These are phyloP conservation scores for Colletotrichum orchidophilum DNA, from an alignment of 2,329 filamentous ascomycete species.

Conservation along the genomic window DNA sequence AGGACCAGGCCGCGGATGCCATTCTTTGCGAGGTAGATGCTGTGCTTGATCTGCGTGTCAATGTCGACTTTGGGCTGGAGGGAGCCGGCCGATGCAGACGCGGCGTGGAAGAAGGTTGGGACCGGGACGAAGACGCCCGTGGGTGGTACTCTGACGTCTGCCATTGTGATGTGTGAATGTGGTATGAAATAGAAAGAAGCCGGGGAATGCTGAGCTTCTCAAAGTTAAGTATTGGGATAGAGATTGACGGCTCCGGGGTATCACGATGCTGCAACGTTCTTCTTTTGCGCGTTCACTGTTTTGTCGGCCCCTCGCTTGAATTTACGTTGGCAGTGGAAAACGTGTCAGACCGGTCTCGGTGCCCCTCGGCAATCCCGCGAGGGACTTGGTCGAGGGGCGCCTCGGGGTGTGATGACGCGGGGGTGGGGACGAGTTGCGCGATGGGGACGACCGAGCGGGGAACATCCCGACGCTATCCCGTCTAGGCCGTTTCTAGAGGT, in stretches of 20 bases:
- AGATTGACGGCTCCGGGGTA: slow-evolving; percentile 10
- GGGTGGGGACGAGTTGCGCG: slow-evolving; percentile 8
- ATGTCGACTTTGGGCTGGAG: slow-evolving; percentile 64
- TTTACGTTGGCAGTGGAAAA: slow-evolving; percentile 6
- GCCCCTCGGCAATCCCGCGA: slow-evolving; percentile 23
- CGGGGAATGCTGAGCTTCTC: neutral
- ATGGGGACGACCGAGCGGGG: slow-evolving; percentile 9
- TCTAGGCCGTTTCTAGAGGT: neutral
- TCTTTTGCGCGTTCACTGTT: neutral
- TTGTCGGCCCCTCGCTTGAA: slow-evolving; percentile 19
- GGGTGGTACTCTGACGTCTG: slow-evolving; percentile 44
- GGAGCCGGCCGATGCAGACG: slow-evolving; percentile 49
- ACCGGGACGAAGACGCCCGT: slow-evolving; percentile 65
- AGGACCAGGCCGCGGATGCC: slow-evolving; percentile 70
- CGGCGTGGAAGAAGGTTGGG: slow-evolving; percentile 67
- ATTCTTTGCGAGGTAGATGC: slow-evolving; percentile 65
- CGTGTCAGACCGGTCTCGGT: slow-evolving; percentile 30
- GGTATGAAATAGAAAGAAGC: neutral
- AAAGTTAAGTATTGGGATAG: neutral
- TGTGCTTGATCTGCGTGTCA: slow-evolving; percentile 65
- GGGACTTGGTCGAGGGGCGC: slow-evolving; percentile 20
- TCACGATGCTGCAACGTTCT: neutral
- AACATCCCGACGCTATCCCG: slow-evolving; percentile 18
- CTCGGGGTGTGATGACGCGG: slow-evolving; percentile 32
- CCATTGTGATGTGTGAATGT: slow-evolving; percentile 14